Evolutionary conservation across 1,284 basidiomycete species (phyloP).

Genomic region (Naganishia cerealis): DNA sequence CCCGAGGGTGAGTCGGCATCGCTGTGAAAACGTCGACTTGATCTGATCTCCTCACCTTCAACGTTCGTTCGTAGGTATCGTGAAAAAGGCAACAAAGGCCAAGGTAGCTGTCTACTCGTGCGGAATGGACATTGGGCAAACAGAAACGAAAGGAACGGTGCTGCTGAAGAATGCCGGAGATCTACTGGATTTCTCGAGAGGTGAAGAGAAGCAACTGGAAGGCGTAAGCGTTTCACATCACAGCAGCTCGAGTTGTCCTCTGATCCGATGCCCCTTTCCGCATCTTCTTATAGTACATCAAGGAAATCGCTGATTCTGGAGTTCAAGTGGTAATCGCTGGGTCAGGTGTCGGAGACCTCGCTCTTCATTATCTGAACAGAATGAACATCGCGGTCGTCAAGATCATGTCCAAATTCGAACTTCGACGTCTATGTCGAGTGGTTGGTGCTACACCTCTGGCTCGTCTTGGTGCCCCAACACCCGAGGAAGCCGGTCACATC

Average conservation of each 20-base stretch:
- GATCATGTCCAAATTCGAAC: slow-evolving; percentile 96
- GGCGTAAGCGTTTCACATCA: slow-evolving; percentile 60
- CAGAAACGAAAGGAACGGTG: slow-evolving; percentile 98
- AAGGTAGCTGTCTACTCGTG: slow-evolving; percentile 95
- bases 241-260: neutral
- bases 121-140: slow-evolving; percentile 88
- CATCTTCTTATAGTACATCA: slow-evolving; percentile 71
- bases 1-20: slow-evolving; percentile 70
- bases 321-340: slow-evolving; percentile 93
- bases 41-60: neutral
- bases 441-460: slow-evolving; percentile 95
- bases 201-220: slow-evolving; percentile 93
- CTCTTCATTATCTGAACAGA: slow-evolving; percentile 94
- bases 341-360: slow-evolving; percentile 89
- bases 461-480: slow-evolving; percentile 88
- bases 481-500: slow-evolving; percentile 92
- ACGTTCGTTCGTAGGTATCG: slow-evolving; percentile 58
- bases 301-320: slow-evolving; percentile 94
- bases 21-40: neutral
- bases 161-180: slow-evolving; percentile 94
- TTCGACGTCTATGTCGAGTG: slow-evolving; percentile 88
- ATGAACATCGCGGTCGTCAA: slow-evolving; percentile 92
- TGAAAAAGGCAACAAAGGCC: slow-evolving; percentile 77
- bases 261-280: neutral
- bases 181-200: slow-evolving; percentile 91